Conservation (phyloP, 768 basidiomycete species). For the Sistotremastrum niveocremeum region DNA sequence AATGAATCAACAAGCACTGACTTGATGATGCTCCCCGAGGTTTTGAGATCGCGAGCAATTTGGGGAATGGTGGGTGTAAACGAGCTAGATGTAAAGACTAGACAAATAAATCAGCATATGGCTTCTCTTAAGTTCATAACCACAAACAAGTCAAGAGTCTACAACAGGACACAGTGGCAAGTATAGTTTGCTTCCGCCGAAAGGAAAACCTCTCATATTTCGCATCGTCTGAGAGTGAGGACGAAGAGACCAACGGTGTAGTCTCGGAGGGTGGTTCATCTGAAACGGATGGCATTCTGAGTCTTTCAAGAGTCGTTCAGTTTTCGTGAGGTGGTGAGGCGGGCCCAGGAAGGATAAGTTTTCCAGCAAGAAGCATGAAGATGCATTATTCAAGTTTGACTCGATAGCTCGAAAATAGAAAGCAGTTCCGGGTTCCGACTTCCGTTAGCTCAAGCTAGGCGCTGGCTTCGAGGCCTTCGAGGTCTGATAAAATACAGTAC, state of each 20-base stretch:
- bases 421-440: too few relatives aligned
- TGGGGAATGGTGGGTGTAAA: conserved; percentile 68
- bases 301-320: too few relatives aligned
- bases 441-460: too few relatives aligned
- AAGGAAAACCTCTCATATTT: conserved; percentile 48
- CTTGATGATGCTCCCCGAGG: conserved; percentile 47
- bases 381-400: too few relatives aligned
- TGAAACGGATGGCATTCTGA: neutral
- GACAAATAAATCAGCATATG: neutral
- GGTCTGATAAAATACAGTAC: too few relatives aligned
- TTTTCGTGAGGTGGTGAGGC: too few relatives aligned
- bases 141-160: conserved; percentile 50
- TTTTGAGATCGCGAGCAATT: conserved; percentile 49
- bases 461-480: too few relatives aligned
- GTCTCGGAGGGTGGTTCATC: neutral
- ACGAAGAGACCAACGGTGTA: neutral
- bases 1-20: conserved; percentile 8
- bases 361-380: too few relatives aligned
- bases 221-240: conserved; percentile 11
- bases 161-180: conserved; percentile 43
- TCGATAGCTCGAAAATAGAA: too few relatives aligned
- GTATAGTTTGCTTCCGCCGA: conserved; percentile 36
- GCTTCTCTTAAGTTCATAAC: conserved; percentile 1
- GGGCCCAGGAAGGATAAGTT: too few relatives aligned
- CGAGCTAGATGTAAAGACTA: conserved; percentile 55